These are phyloP conservation scores for Aspergillus novoparasiticus DNA, from an alignment of 2,329 filamentous ascomycete genomes.

Conservation along the genomic window DNA sequence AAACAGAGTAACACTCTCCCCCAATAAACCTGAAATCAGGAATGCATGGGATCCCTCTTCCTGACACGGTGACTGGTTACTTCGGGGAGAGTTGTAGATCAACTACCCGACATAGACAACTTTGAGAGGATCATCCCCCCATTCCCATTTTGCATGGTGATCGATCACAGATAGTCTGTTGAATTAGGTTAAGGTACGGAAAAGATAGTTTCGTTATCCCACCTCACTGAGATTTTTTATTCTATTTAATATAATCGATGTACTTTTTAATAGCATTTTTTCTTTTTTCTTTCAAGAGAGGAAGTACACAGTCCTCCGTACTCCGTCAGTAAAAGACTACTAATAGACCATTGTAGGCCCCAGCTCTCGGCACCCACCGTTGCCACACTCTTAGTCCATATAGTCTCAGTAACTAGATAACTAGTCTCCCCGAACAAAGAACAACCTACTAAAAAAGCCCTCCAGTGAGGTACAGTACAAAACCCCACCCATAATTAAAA, in stretches of 20 bases:
- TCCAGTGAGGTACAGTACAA: too few species aligned
- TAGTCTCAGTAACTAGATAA: not conserved
- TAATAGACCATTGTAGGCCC: not conserved
- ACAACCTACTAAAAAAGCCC: not conserved
- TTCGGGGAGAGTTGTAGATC: slow-evolving; percentile 12
- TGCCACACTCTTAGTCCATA: slow-evolving; percentile 4
- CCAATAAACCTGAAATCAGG: not conserved
- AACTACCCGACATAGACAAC: slow-evolving; percentile 19
- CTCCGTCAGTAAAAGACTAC: not conserved
- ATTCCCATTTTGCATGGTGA: slow-evolving; percentile 15
- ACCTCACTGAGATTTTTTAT: not conserved
- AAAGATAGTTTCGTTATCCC: not conserved
- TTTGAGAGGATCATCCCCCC: slow-evolving; percentile 15
- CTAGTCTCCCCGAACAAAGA: not conserved
- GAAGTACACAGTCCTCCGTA: not conserved
- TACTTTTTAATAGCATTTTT: not conserved
- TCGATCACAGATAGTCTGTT: slow-evolving; percentile 20
- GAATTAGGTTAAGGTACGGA: slow-evolving; percentile 22
- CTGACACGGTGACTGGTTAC: not conserved
- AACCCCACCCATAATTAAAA: not conserved
- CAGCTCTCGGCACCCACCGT: slow-evolving; percentile 11
- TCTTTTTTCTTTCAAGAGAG: not conserved
- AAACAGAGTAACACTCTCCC: not conserved
- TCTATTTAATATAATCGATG: not conserved
- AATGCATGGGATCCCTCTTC: not conserved